Conservation (phyloP, 148 eudicot species). For the Camellia sinensis region DNA sequence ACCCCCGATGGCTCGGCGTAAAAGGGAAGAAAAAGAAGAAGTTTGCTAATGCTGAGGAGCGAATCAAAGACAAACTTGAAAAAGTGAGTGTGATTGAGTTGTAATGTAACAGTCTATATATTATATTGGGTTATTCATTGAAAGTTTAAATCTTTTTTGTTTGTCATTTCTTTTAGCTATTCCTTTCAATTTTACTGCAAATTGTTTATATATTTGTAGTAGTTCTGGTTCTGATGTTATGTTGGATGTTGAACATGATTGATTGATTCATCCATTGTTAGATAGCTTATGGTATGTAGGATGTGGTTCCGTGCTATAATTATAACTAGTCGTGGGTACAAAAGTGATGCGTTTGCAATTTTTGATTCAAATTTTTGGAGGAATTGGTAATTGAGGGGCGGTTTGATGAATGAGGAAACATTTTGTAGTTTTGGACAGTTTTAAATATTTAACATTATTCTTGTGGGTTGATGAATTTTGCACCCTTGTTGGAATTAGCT, state of each 20-base stretch:
- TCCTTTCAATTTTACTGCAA: background rate
- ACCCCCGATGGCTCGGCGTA: conserved; percentile 66
- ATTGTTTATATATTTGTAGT: background rate
- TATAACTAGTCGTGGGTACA: too few relatives aligned
- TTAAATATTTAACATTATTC: too few relatives aligned
- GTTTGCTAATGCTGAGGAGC: conserved; percentile 73
- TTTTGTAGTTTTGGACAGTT: too few relatives aligned
- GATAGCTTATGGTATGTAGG: background rate
- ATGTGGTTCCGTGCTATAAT: background rate
- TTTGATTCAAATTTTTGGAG: too few relatives aligned
- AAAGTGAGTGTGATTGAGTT: conserved; percentile 29
- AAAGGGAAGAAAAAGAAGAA: conserved; percentile 62
- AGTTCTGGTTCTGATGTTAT: background rate
- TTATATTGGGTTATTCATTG: background rate
- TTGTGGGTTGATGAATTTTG: too few relatives aligned
- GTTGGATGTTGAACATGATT: background rate
- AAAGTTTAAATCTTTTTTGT: background rate
- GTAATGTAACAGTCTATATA: background rate
- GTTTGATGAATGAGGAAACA: too few relatives aligned
- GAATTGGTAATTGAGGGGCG: too few relatives aligned
- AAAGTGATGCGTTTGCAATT: too few relatives aligned
- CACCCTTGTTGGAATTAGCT: too few relatives aligned
- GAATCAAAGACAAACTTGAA: conserved; percentile 76
- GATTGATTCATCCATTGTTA: background rate
- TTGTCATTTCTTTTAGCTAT: background rate